A percentile compares a stretch with the other conserved stretches of the same genome.
Conservation (phyloP, 768 basidiomycete genomes). For the Mrakia blollopis region DNA sequence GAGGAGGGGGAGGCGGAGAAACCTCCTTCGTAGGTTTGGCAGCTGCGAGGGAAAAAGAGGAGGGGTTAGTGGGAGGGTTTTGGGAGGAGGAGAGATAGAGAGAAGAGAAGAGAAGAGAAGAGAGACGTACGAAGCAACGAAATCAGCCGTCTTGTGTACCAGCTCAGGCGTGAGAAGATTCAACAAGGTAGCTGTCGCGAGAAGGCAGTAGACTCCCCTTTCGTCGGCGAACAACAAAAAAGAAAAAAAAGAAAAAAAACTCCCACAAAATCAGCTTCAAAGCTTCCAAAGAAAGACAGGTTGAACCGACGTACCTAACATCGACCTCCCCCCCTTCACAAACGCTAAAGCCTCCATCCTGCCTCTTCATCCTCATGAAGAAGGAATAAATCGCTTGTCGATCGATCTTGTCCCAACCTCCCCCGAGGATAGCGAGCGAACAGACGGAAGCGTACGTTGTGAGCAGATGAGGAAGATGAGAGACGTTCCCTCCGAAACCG, state of each 20-base stretch:
- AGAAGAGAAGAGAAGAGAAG: background rate
- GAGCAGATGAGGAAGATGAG: slow-evolving; percentile 79
- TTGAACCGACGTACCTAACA: slow-evolving; percentile 61
- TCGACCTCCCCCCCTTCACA: slow-evolving; percentile 85
- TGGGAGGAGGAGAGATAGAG: background rate
- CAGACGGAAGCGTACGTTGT: slow-evolving; percentile 86
- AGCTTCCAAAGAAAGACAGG: background rate
- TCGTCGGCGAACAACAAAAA: too few relatives aligned
- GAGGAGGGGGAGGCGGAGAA: slow-evolving; percentile 56
- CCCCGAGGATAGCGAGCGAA: slow-evolving; percentile 76
- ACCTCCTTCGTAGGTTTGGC: slow-evolving; percentile 97
- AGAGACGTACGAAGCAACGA: slow-evolving; percentile 53
- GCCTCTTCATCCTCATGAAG: slow-evolving; percentile 85
- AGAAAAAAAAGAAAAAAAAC: background rate
- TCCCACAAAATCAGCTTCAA: background rate
- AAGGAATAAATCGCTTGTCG: slow-evolving; percentile 74
- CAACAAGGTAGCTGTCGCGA: slow-evolving; percentile 74
- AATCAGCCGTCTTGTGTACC: slow-evolving; percentile 65
- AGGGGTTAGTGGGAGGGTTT: background rate
- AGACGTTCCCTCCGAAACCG: slow-evolving; percentile 87
- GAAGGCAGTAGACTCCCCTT: slow-evolving; percentile 91
- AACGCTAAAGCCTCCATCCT: slow-evolving; percentile 89
- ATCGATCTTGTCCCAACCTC: slow-evolving; percentile 83
- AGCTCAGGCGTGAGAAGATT: slow-evolving; percentile 86
- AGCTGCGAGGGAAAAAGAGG: slow-evolving; percentile 45